Conservation (phyloP, 768 basidiomycete species). For the Daedaleopsis sinensis region DNA sequence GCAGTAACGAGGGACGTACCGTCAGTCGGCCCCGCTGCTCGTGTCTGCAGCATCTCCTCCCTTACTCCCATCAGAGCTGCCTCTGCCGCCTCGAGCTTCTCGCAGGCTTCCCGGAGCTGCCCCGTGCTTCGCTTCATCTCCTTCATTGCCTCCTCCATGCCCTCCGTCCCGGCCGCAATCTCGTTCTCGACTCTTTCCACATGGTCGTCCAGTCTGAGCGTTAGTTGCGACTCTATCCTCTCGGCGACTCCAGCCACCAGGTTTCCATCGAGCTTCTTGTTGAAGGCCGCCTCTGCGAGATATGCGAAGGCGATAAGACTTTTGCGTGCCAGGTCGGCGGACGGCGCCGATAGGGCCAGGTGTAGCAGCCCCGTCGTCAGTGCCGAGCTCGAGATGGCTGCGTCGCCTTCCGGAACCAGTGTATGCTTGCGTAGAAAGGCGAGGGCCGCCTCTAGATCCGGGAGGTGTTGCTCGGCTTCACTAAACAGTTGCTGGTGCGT, state of each 20-base stretch:
- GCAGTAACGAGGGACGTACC: background rate
- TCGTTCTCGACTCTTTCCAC: background rate
- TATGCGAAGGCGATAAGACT: background rate
- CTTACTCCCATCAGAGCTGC: background rate
- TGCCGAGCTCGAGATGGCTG: background rate
- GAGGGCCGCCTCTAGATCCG: background rate
- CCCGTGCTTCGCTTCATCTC: no score
- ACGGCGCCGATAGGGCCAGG: no score
- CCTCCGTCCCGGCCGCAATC: background rate
- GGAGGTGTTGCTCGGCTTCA: no score
- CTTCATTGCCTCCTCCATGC: background rate
- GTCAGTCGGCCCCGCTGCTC: background rate
- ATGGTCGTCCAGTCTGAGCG: conserved; percentile 3
- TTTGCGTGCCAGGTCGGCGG: no score
- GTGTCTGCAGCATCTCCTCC: background rate
- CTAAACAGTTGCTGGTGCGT: no score
- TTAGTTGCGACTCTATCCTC: background rate
- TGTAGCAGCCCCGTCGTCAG: no score
- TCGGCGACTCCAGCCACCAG: background rate
- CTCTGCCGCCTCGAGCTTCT: background rate
- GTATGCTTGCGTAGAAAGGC: background rate
- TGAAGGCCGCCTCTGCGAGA: background rate
- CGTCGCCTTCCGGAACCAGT: conserved; percentile 6
- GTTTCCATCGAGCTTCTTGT: background rate
- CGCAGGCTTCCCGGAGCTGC: no score